A percentile compares a stretch with the other conserved stretches of the same genome.
Conservation (phyloP, 2,329 filamentous ascomycete species). For the Claviceps arundinis region DNA sequence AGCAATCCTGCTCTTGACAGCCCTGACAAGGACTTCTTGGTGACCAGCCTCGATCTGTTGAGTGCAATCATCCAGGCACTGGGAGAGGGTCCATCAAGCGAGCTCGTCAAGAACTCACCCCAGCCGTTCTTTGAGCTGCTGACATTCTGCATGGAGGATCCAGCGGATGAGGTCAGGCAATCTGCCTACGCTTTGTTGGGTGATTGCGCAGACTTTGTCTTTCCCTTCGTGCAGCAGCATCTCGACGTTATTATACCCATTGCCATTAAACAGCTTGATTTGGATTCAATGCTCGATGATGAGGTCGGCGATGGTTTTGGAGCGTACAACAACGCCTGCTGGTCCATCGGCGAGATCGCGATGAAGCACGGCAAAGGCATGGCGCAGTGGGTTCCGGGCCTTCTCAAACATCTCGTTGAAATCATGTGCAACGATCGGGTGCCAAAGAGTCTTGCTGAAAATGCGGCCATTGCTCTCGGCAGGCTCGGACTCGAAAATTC, state of each 20-base stretch:
- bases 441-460: constrained; percentile 78
- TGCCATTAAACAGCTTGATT: constrained; percentile 75
- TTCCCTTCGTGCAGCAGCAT: constrained; percentile 62
- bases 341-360: constrained; percentile 87
- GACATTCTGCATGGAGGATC: constrained; percentile 83
- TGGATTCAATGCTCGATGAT: constrained; percentile 63
- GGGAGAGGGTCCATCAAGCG: constrained; percentile 56
- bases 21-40: constrained; percentile 92
- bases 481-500: constrained; percentile 71
- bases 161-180: constrained; percentile 83
- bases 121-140: constrained; percentile 84
- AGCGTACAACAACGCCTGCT: constrained; percentile 96
- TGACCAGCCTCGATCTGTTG: constrained; percentile 86
- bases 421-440: constrained; percentile 80
- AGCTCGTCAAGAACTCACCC: constrained; percentile 62
- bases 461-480: constrained; percentile 85
- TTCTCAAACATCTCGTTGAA: constrained; percentile 64
- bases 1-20: constrained; percentile 57
- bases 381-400: constrained; percentile 60
- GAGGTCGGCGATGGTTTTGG: constrained; percentile 77
- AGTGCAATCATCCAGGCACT: constrained; percentile 90
- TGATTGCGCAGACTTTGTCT: constrained; percentile 89
- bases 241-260: constrained; percentile 64
- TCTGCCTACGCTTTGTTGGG: constrained; percentile 91
- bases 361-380: constrained; percentile 65